A percentile compares a stretch with the other conserved stretches of the same genome.
These are phyloP conservation scores for Boletellus ananas DNA, from an alignment of 768 basidiomycete species.

Conservation along the genomic window DNA sequence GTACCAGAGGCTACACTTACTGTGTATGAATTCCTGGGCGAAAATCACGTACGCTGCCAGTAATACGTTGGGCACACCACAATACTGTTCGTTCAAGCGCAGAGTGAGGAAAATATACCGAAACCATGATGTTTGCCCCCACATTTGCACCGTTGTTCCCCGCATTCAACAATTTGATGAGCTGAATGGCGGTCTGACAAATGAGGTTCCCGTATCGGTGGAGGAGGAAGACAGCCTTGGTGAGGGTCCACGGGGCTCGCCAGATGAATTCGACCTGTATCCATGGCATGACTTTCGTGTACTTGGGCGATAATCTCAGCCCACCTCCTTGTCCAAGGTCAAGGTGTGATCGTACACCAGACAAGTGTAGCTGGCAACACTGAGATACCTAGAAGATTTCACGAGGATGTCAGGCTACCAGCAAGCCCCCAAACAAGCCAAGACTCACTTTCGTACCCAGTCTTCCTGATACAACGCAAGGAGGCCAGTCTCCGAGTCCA, in stretches of 20 bases:
- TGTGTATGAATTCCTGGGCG: conserved; percentile 12
- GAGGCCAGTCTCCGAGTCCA: too few relatives aligned
- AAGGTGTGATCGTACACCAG: background rate
- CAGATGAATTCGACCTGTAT: conserved; percentile 16
- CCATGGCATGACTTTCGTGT: background rate
- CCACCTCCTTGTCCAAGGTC: conserved; percentile 14
- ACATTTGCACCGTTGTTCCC: background rate
- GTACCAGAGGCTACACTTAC: background rate
- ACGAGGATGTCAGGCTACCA: too few relatives aligned
- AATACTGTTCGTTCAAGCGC: conserved; percentile 1
- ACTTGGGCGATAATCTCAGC: background rate
- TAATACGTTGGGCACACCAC: background rate
- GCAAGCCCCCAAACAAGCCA: too few relatives aligned
- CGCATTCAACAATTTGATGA: conserved; percentile 4
- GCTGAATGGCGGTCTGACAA: conserved; percentile 5
- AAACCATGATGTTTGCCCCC: background rate
- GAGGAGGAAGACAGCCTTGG: conserved; percentile 10
- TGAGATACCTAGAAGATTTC: too few relatives aligned
- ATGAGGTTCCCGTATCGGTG: conserved; percentile 17
- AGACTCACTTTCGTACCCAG: too few relatives aligned
- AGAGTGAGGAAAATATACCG: background rate
- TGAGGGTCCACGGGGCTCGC: conserved; percentile 10
- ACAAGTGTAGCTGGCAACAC: too few relatives aligned
- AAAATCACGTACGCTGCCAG: background rate
- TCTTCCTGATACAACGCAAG: too few relatives aligned